Conservation (phyloP, 2,329 filamentous ascomycete species). For the Colletotrichum filicis region DNA sequence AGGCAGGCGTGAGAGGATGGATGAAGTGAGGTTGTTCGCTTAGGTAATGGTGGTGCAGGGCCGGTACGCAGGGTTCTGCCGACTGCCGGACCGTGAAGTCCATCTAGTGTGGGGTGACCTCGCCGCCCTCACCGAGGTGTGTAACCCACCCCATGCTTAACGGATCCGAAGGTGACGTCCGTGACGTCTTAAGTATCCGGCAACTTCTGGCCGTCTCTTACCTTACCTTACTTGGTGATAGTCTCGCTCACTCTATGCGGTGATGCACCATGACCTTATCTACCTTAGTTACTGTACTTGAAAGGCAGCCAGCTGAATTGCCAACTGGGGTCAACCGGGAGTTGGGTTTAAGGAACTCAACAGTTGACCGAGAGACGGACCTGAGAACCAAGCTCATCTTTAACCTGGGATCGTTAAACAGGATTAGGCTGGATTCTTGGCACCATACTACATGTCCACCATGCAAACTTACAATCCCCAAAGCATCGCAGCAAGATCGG, state of each 20-base stretch:
- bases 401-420: too few species aligned
- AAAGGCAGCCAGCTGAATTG: neutral
- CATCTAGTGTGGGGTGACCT: neutral
- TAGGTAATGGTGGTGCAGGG: conserved; percentile 19
- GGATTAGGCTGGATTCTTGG: too few species aligned
- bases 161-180: neutral
- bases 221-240: neutral
- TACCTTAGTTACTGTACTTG: too few species aligned
- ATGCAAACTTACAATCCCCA: too few species aligned
- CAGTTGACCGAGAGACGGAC: neutral
- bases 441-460: neutral
- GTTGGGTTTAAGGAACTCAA: neutral
- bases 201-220: neutral
- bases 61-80: conserved; percentile 25
- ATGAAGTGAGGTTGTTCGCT: conserved; percentile 27
- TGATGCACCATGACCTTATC: neutral
- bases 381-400: neutral
- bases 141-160: neutral
- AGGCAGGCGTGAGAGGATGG: neutral
- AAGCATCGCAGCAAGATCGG: neutral
- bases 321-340: neutral
- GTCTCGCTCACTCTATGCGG: neutral
- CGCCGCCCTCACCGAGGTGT: neutral
- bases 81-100: conserved; percentile 10
- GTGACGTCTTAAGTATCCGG: neutral